A percentile compares a stretch with the other conserved stretches of the same genome.
phyloP scores from a whole-genome alignment of 225 moss, liverwort and hornwort genomes.

The Marchantia polymorpha region DNA sequence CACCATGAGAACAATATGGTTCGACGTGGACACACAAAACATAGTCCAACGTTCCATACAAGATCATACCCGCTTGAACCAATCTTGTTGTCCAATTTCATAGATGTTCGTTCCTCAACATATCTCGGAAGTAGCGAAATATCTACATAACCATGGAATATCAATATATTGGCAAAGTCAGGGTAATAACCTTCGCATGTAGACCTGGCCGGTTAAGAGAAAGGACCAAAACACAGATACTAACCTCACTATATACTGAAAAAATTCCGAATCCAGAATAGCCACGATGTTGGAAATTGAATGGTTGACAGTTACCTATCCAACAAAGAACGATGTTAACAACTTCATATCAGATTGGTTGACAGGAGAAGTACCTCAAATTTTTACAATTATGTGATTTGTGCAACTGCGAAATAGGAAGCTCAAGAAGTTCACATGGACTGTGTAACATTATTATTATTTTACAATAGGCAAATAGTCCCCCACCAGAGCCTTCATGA shows the following conservation, averaged over 20 bases:
- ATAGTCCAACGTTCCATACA: neutral
- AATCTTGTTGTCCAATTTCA: neutral
- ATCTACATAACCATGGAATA: constrained; percentile 6
- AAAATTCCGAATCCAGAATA: constrained; percentile 13
- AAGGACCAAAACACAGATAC: neutral
- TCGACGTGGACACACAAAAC: neutral
- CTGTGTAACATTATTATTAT: no score
- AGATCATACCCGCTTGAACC: no score
- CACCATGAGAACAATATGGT: neutral
- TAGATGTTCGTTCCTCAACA: neutral
- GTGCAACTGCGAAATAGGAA: no score
- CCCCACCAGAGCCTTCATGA: constrained; percentile 9
- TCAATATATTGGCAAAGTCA: neutral
- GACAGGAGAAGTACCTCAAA: no score
- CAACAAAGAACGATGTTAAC: neutral
- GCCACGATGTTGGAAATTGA: constrained; percentile 8
- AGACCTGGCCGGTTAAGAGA: neutral
- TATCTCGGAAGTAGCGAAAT: constrained; percentile 5
- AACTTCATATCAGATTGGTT: neutral
- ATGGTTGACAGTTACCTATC: constrained; percentile 3
- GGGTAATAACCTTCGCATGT: neutral
- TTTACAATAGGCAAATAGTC: neutral
- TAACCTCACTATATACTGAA: constrained; percentile 24
- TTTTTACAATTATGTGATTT: no score
- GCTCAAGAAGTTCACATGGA: no score